Base-by-base conservation (phyloP, 257 asterid species). In the Lantana camara region DNA sequence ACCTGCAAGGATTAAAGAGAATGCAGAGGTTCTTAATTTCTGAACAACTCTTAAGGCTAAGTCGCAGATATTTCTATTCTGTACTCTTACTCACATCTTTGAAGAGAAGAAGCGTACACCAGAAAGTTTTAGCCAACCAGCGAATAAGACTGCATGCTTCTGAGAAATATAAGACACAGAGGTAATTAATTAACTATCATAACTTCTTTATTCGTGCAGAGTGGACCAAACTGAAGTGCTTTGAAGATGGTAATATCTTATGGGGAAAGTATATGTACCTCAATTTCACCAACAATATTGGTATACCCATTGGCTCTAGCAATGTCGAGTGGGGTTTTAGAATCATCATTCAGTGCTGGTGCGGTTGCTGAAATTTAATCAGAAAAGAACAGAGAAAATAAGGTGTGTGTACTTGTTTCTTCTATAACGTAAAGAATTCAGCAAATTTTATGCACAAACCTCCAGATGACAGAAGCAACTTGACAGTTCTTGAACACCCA, bases 291-390 rank as follows among this genome's bases (percentile, higher is more conserved):
- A 40, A 94, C 99, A 56, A 94, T 84, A 64, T 86, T 94, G 70
- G 79, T 80, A 72, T 53, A 84, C 24, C 95, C 96, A 75, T 94
- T 94, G 77, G 74, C 66, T 83, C 98, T 82, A 22, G 99, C 96
- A 75, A 94, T 75, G 56, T 94, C 99, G 55, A 94, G 93, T 57
- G 98, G 96, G 37, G 96, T 88, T 69, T 90, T 98, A 67, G 89
- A 83, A 71, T 81, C 92, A 66, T 88, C 99, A 73, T 94, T 94
- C 84, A 86, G 85, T 60, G 84, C 54, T n/a, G 90, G 70, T 11
- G 95, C 95, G 85, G 85, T 94, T 66, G 95, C 99, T 94, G 83
- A 75, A 57, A 61, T 50, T 72, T 57, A 53, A n/a, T n/a, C n/a
- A n/a, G n/a, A n/a, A n/a, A n/a, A n/a, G n/a, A n/a, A n/a, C n/a